These are phyloP conservation scores for Penicillium sp. DNA, from an alignment of 2,329 filamentous ascomycete species.

Conservation along the genomic window DNA sequence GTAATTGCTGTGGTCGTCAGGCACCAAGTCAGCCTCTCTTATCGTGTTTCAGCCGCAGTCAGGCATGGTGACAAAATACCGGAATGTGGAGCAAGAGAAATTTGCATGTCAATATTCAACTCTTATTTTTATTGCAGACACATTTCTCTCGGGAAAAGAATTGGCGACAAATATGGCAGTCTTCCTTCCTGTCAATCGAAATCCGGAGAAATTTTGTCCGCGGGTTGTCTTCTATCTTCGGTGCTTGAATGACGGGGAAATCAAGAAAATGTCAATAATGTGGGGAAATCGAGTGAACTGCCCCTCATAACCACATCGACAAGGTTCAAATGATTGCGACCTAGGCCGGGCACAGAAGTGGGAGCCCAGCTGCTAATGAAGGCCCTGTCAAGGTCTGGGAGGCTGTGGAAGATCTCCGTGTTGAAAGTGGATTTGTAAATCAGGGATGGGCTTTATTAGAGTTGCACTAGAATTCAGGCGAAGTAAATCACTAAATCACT, in stretches of 20 bases:
- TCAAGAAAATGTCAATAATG: neutral
- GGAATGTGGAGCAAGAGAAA: conserved; percentile 7
- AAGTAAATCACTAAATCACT: neutral
- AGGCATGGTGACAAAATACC: conserved; percentile 6
- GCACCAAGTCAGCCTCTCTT: conserved; percentile 9
- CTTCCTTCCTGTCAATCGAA: neutral
- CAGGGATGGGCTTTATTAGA: neutral
- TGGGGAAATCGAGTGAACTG: neutral
- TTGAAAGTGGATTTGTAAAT: neutral
- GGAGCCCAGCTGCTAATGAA: neutral
- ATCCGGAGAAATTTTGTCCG: neutral
- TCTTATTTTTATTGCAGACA: neutral
- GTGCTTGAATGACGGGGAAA: neutral
- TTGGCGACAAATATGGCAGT: neutral
- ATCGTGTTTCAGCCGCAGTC: neutral
- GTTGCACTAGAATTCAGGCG: neutral
- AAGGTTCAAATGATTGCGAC: neutral
- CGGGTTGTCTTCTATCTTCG: too few relatives aligned
- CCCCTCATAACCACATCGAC: neutral
- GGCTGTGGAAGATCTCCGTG: neutral
- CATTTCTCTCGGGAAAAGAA: neutral
- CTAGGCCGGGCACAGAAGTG: neutral
- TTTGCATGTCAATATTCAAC: neutral
- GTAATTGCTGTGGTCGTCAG: neutral
- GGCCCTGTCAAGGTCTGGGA: neutral